Base-by-base conservation (phyloP, 2,329 filamentous ascomycete genomes). In the Nigrograna mackinnonii region DNA sequence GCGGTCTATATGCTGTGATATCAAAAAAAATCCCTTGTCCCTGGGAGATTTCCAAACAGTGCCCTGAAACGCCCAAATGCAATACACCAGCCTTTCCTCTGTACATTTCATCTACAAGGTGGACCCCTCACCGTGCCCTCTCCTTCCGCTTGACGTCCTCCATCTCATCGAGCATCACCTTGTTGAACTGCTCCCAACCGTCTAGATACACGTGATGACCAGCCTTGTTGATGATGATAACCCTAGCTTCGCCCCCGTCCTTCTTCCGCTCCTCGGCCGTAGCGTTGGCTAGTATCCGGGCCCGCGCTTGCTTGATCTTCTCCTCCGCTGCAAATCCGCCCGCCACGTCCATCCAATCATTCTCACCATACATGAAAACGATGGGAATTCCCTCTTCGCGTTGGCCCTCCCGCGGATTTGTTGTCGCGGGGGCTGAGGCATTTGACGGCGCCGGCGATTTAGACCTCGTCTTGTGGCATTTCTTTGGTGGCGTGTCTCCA, bases 301-400 rank as follows among this genome's bases (percentile, higher is more conserved):
- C 70, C 50, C 80, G 81, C 49, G 86, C 83, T 44, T 85, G 77
- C 46, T 89, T 85, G 11, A 97, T 79, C 66, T 87, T 91, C 69
- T 91, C 82, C 60, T 87, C 82, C 0, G 91, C 85, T 0, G 87
- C 90, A 35, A 85, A 82, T 0, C 94, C 94, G 20, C 91, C 94
- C 0, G 84, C 83, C 6, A 94, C 85, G 54, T 99, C 94, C 94
- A 99, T 99, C 94, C 94, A 99, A 74, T 99, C 94, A 61, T 94
- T 85, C 58, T 97, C 91, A 50, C 94, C 94, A 64, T 99, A 99
- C 87, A 97, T 91, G 64, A 99, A 82, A 6, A 97, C 80, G 22
- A 97, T 76, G 0, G 94, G 92, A 37, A 91, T 77, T 1, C 91
- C 91, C 0, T 79, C 87, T 55, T 84, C 82, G 7, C 74, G 67